Percentiles rank a stretch among this genome's conserved stretches.
Evolutionary conservation across 2,329 filamentous ascomycete genomes (phyloP).

Genomic region (Aspergillus glaucus): DNA sequence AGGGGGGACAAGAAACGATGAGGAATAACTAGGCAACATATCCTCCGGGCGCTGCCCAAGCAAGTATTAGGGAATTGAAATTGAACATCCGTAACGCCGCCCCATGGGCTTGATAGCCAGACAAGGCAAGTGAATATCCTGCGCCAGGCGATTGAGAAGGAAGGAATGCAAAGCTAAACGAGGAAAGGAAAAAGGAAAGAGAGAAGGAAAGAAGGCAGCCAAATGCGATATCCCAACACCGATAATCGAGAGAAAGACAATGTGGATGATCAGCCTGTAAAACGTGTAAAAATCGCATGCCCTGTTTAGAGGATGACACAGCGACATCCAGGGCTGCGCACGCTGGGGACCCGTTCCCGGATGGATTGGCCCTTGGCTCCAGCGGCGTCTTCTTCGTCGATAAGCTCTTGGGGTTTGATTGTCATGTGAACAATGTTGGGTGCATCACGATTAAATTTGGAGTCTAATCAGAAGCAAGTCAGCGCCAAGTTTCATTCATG

Average conservation of each 20-base stretch:
- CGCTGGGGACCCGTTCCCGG: constrained; percentile 49
- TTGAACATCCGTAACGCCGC: constrained; percentile 3
- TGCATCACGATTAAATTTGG: constrained; percentile 65
- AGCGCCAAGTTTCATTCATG: neutral
- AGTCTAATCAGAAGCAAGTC: constrained; percentile 50
- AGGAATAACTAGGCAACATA: neutral
- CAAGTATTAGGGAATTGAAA: neutral
- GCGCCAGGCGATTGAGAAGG: neutral
- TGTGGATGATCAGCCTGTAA: neutral
- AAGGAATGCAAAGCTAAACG: neutral
- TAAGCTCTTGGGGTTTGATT: constrained; percentile 73
- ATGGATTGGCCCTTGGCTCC: constrained; percentile 50
- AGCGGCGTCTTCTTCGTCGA: constrained; percentile 73
- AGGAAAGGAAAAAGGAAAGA: neutral
- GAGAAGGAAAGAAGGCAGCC: neutral
- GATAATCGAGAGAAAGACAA: neutral
- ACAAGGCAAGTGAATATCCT: constrained; percentile 1
- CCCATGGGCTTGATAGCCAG: constrained; percentile 1
- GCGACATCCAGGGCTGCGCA: constrained; percentile 55
- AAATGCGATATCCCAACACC: neutral
- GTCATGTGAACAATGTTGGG: constrained; percentile 94
- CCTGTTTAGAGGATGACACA: constrained; percentile 54
- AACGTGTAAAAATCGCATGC: neutral
- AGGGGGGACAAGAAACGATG: neutral
- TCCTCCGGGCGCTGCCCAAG: neutral